Conservation (phyloP, 805 yeast species). For the Ogataea angusta region DNA sequence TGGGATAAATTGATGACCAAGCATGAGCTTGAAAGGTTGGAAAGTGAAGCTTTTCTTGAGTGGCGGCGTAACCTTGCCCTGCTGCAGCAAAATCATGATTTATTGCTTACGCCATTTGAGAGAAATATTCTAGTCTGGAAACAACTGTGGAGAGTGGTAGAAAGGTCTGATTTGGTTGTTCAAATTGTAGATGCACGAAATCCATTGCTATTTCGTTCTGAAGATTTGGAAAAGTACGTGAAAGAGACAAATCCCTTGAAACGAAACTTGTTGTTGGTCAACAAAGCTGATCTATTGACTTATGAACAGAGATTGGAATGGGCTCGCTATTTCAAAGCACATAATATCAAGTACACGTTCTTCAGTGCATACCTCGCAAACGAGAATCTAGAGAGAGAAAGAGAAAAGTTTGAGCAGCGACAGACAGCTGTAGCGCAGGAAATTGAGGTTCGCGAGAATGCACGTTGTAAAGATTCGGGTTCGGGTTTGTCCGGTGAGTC, state of each 20-base stretch:
- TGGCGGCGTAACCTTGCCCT: slow-evolving; percentile 92
- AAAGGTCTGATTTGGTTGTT: slow-evolving; percentile 88
- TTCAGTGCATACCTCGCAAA: slow-evolving; percentile 90
- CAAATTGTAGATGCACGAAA: slow-evolving; percentile 98
- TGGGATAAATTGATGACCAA: slow-evolving; percentile 77
- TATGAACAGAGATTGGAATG: slow-evolving; percentile 74
- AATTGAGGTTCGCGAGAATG: neutral
- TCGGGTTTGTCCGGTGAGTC: slow-evolving; percentile 13
- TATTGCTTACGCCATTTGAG: slow-evolving; percentile 92
- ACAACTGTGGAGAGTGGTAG: slow-evolving; percentile 97
- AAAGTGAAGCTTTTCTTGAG: slow-evolving; percentile 83
- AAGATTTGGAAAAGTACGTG: slow-evolving; percentile 79
- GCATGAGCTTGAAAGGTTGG: slow-evolving; percentile 76
- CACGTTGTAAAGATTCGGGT: neutral
- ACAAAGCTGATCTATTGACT: slow-evolving; percentile 88
- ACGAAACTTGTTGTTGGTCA: slow-evolving; percentile 77
- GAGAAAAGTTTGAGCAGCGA: slow-evolving; percentile 27
- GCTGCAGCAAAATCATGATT: slow-evolving; percentile 79
- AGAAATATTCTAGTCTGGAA: slow-evolving; percentile 97
- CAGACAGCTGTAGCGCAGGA: neutral
- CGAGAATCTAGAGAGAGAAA: slow-evolving; percentile 64
- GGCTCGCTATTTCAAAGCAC: slow-evolving; percentile 76
- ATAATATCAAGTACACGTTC: slow-evolving; percentile 79
- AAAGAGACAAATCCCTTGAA: slow-evolving; percentile 72
- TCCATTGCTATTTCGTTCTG: slow-evolving; percentile 85